A percentile compares a stretch with the other conserved stretches of the same genome.
These are phyloP conservation scores for Penicillium sumatraense DNA, from an alignment of 2,329 filamentous ascomycete species.

Conservation along the genomic window DNA sequence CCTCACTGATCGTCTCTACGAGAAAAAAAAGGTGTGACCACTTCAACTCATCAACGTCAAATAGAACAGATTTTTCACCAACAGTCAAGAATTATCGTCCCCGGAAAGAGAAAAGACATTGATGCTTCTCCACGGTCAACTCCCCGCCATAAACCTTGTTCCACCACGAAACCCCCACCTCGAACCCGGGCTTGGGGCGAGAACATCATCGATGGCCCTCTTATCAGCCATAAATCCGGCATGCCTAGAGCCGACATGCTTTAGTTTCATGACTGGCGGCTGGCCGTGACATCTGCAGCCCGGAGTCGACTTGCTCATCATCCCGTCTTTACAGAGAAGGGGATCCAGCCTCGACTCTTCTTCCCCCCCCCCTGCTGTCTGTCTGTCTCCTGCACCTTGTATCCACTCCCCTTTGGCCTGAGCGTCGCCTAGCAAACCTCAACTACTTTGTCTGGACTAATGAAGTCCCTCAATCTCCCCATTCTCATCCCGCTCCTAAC, in stretches of 20 bases:
- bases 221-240: slow-evolving; percentile 14
- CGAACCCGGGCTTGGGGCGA: slow-evolving; percentile 1
- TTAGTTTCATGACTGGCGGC: slow-evolving; percentile 8
- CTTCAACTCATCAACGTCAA: neutral
- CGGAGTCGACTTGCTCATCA: slow-evolving; percentile 16
- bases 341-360: slow-evolving; percentile 14
- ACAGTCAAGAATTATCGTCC: neutral
- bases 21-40: neutral
- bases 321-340: neutral
- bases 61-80: neutral
- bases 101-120: neutral
- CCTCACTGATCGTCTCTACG: slow-evolving; percentile 6
- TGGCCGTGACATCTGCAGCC: slow-evolving; percentile 17
- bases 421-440: slow-evolving; percentile 19
- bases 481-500: neutral
- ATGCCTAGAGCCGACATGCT: slow-evolving; percentile 6
- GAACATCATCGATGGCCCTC: slow-evolving; percentile 5
- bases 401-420: slow-evolving; percentile 23
- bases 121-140: neutral
- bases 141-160: slow-evolving; percentile 9
- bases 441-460: slow-evolving; percentile 1
- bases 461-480: neutral
- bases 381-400: slow-evolving; percentile 2
- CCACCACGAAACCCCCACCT: slow-evolving; percentile 3
- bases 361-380: neutral